phyloP scores from a whole-genome alignment of 768 basidiomycete genomes.

The Lentinula edodes region DNA sequence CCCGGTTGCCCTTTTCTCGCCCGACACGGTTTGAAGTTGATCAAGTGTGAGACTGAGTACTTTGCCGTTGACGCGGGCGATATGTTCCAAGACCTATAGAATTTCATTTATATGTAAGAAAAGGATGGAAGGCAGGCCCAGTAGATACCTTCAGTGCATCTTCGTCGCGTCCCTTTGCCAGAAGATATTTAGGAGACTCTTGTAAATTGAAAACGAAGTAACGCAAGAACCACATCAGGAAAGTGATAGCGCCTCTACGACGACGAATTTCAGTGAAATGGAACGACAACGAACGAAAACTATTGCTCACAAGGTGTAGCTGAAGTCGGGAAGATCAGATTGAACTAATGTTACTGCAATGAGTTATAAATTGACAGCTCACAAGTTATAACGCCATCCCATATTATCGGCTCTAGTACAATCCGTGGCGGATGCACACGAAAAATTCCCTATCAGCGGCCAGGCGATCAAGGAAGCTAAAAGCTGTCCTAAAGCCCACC shows the following conservation, averaged over 20 bases:
- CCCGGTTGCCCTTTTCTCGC: conserved; percentile 10
- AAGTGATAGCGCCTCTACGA: conserved; percentile 38
- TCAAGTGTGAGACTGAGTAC: conserved; percentile 40
- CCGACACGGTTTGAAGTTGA: conserved; percentile 29
- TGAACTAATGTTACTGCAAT: too few relatives aligned
- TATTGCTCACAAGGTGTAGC: conserved; percentile 31
- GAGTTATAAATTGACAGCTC: conserved; percentile 10
- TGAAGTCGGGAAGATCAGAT: conserved; percentile 10
- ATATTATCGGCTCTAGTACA: conserved; percentile 46
- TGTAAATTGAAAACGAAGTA: conserved; percentile 54
- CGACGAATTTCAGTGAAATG: neutral
- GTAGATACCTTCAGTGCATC: conserved; percentile 42
- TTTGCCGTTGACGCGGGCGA: conserved; percentile 43
- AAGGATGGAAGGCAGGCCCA: neutral
- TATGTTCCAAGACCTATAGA: conserved; percentile 37
- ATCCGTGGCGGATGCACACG: conserved; percentile 36
- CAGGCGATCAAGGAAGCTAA: conserved; percentile 45
- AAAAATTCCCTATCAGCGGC: conserved; percentile 51
- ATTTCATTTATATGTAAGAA: neutral
- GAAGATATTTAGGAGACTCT: conserved; percentile 58
- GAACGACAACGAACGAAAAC: neutral
- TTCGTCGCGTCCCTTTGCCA: conserved; percentile 49
- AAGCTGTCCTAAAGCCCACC: conserved; percentile 8
- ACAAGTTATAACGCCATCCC: conserved; percentile 58
- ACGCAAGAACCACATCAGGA: conserved; percentile 49